These are phyloP conservation scores for Aureobasidium sp. DNA, from an alignment of 2,329 filamentous ascomycete genomes.

Conservation along the genomic window DNA sequence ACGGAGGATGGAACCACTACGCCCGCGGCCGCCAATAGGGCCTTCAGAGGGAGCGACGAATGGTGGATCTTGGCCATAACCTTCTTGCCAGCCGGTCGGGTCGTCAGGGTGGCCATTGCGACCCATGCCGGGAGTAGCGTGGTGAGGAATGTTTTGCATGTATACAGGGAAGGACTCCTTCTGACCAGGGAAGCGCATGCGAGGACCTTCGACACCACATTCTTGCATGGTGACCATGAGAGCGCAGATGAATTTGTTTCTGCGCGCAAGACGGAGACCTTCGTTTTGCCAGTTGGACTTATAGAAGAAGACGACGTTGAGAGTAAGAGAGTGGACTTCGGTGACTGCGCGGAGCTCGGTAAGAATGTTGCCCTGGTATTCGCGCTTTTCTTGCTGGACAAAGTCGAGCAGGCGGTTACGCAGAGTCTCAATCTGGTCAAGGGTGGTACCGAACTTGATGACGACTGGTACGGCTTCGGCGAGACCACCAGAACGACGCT, in stretches of 20 bases:
- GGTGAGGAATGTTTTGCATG: conserved; percentile 44
- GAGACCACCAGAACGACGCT: conserved; percentile 78
- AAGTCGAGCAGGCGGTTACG: conserved; percentile 76
- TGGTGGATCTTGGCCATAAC: conserved; percentile 30
- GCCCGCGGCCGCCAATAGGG: conserved; percentile 14
- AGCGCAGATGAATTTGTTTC: conserved; percentile 91
- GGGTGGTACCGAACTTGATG: conserved; percentile 80
- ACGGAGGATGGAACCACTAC: conserved; percentile 15
- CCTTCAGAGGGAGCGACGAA: conserved; percentile 31
- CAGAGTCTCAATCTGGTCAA: conserved; percentile 74
- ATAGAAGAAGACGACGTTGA: conserved; percentile 96
- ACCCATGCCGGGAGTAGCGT: conserved; percentile 34
- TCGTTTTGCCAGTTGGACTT: conserved; percentile 97
- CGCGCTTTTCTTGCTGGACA: conserved; percentile 75
- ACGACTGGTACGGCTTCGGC: conserved; percentile 78
- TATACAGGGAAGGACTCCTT: conserved; percentile 61
- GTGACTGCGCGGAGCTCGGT: conserved; percentile 74
- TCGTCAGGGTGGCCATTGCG: conserved; percentile 38
- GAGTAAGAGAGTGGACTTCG: conserved; percentile 74
- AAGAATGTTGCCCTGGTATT: conserved; percentile 78
- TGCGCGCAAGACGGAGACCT: conserved; percentile 74
- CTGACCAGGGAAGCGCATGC: conserved; percentile 62
- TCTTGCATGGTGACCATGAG: conserved; percentile 80
- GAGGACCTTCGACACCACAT: conserved; percentile 76
- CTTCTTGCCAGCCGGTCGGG: conserved; percentile 31